Evolutionary conservation across 208 protist genomes (phyloP).

Genomic region (Hexamita inflata): DNA sequence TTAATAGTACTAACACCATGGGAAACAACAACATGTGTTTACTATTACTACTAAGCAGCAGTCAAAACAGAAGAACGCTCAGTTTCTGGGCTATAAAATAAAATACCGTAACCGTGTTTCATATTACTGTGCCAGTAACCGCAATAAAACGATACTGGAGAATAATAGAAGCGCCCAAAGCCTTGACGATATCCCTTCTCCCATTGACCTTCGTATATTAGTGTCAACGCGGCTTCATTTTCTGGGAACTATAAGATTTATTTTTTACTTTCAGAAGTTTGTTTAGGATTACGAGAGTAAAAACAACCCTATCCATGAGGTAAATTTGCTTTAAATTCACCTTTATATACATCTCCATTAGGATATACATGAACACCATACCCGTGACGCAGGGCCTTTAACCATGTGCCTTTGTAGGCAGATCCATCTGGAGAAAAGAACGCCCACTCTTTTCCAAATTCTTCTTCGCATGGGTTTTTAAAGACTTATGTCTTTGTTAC

Average conservation of each 20-base stretch:
- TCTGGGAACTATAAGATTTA: background rate
- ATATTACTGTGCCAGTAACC: slow-evolving; percentile 18
- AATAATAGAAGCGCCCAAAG: slow-evolving; percentile 4
- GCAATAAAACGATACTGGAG: too few species aligned
- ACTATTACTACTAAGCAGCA: too few species aligned
- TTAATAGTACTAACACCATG: too few species aligned
- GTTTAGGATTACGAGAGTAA: background rate
- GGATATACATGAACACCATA: slow-evolving; percentile 23
- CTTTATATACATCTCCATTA: slow-evolving; percentile 12
- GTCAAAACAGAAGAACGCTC: too few species aligned
- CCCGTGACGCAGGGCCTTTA: slow-evolving; percentile 1
- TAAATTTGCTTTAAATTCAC: background rate
- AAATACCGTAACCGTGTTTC: too few species aligned
- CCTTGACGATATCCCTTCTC: background rate
- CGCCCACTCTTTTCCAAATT: background rate
- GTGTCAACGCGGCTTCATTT: background rate
- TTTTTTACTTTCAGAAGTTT: background rate
- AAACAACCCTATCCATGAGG: slow-evolving; percentile 6
- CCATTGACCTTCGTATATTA: slow-evolving; percentile 16
- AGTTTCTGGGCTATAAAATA: too few species aligned
- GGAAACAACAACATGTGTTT: too few species aligned
- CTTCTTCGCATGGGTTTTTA: too few species aligned
- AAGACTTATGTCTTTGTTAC: too few species aligned
- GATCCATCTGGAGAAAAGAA: slow-evolving; percentile 25
- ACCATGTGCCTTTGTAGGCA: slow-evolving; percentile 27